Evolutionary conservation across 2,329 filamentous ascomycete genomes (phyloP).

Genomic region (Alternaria arbusti): DNA sequence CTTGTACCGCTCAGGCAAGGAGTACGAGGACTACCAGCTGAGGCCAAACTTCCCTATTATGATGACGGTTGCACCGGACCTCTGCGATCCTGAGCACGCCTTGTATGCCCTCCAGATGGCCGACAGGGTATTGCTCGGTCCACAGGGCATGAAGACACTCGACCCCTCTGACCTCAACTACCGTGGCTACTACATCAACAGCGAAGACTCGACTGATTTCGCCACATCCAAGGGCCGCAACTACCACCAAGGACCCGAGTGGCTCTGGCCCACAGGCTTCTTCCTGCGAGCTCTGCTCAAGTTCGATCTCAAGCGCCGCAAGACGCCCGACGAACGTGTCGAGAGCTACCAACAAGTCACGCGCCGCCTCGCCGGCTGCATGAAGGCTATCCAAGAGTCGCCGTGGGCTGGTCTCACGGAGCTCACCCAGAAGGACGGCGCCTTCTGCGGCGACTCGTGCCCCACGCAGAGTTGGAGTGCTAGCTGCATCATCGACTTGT

Average conservation of each 20-base stretch:
- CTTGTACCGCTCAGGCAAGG: constrained; percentile 89
- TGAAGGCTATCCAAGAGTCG: constrained; percentile 79
- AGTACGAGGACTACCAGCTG: constrained; percentile 97
- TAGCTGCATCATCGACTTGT: constrained; percentile 91
- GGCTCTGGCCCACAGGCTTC: constrained; percentile 97
- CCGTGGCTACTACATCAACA: constrained; percentile 91
- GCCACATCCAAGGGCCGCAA: constrained; percentile 92
- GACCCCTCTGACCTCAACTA: constrained; percentile 94
- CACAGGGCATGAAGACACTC: constrained; percentile 93
- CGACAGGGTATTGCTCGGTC: constrained; percentile 80
- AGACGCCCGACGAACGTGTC: constrained; percentile 69
- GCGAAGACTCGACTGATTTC: constrained; percentile 90
- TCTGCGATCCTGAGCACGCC: constrained; percentile 82
- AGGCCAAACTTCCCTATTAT: constrained; percentile 93
- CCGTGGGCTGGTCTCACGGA: constrained; percentile 92
- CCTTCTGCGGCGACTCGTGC: constrained; percentile 86
- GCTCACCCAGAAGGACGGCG: constrained; percentile 88
- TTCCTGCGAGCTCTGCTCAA: constrained; percentile 90
- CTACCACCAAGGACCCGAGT: constrained; percentile 98
- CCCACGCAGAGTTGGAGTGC: constrained; percentile 98
- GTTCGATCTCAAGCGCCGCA: constrained; percentile 81
- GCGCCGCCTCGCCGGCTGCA: constrained; percentile 79
- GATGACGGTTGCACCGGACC: constrained; percentile 89
- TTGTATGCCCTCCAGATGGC: constrained; percentile 79
- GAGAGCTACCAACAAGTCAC: constrained; percentile 97